Evolutionary conservation across 352 stramenopile species (phyloP), one percentile per base, ranked within the genome.

Genomic region (Phytophthora pini): DNA sequence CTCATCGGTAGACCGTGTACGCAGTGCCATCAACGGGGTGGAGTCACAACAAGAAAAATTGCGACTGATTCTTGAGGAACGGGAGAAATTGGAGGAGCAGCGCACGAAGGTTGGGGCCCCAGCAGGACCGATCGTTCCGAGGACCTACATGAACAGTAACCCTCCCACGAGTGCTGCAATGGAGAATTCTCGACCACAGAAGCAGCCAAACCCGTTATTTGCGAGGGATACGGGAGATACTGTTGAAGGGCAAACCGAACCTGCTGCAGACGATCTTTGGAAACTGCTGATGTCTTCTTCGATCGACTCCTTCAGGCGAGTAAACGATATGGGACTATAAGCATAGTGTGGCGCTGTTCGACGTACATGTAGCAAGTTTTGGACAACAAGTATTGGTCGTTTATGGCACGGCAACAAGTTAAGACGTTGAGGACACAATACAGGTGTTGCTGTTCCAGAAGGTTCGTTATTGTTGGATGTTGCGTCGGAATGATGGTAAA

Each of bases 1-100:
- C 3, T 89, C 84, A 26, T 93, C 84, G 1, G 81, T 93, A 8
- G 84, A 91, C 60, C 77, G 80, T 27, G 81, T 87, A 12, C 84
- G 84, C 52, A 79, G 50, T 22, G 70, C 70, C 10, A 90, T 90
- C 12, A 54, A 62, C 27, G 72, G 71, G 15, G 68, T 89, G 3
- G 50, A 65, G 1, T 73, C 68, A 10, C 78, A 73, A 3, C 74
- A 87, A 58, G 82, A 91, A 20, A 81, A 77, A 2, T 59, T 93
- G 34, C 69, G 71, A 22, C 38, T 89, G 24, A 90, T 93, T 58
- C 52, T 91, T 2, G 75, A 80, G 38, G 84, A 93, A 52, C 77
- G 82, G 29, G 77, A 90, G 49, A 76, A 75, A 29, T 59, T 93
- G 3, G 84, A 89, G 57, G 70, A 80, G 47, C 79, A 93, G 50